Percentiles rank a stretch among this genome's conserved stretches.
Conservation (phyloP, 257 asterid genomes). For the Pogostemon cablin region DNA sequence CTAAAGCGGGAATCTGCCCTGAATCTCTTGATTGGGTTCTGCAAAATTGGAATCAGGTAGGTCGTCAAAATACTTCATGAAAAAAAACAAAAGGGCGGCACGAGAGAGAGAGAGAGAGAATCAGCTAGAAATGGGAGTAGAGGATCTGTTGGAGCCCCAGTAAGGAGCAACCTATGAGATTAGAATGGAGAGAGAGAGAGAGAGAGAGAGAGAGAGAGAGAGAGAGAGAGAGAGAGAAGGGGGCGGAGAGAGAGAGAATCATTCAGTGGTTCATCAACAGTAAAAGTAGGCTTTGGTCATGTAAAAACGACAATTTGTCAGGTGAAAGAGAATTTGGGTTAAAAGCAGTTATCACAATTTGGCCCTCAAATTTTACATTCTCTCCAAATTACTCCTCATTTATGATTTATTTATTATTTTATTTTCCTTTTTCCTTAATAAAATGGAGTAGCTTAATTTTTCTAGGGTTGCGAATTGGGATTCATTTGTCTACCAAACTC, state of each 20-base stretch:
- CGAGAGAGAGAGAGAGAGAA: background rate
- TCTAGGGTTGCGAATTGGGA: too few relatives aligned
- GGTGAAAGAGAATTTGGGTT: slow-evolving; percentile 14
- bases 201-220: background rate
- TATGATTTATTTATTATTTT: too few relatives aligned
- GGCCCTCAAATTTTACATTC: slow-evolving; percentile 10
- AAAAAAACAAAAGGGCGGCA: background rate
- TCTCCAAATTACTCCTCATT: too few relatives aligned
- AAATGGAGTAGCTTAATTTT: too few relatives aligned
- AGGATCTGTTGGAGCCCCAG: slow-evolving; percentile 29
- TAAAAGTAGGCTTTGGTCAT: slow-evolving; percentile 33
- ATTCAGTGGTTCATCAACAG: slow-evolving; percentile 30
- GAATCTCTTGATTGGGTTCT: background rate
- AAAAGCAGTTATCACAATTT: background rate
- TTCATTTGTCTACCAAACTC: too few relatives aligned
- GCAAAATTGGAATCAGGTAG: slow-evolving; percentile 28
- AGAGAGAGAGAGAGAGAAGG: background rate
- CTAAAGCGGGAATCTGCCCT: slow-evolving; percentile 27
- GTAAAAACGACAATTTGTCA: slow-evolving; percentile 32
- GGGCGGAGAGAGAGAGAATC: slow-evolving; percentile 12
- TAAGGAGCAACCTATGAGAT: slow-evolving; percentile 31
- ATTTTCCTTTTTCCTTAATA: too few relatives aligned
- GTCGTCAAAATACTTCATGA: slow-evolving; percentile 10
- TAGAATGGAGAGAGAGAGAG: slow-evolving; percentile 21
- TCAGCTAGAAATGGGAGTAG: slow-evolving; percentile 27